phyloP scores from a whole-genome alignment of 805 yeast species.

The Lipomyces spencermartinsiae region DNA sequence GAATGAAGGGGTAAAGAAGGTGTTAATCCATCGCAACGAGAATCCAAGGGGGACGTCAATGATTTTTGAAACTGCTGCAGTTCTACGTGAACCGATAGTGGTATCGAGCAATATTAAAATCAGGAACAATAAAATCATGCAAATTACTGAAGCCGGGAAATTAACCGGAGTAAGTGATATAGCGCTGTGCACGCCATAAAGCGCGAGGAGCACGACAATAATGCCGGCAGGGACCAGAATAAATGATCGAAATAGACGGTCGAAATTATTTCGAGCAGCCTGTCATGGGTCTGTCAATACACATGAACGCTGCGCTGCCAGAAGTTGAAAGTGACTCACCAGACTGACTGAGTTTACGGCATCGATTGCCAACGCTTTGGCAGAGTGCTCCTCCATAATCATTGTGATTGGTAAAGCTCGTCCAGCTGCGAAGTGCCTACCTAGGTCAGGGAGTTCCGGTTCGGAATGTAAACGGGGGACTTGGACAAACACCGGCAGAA shows the following conservation, averaged over 20 bases:
- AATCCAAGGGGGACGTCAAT: slow-evolving; percentile 69
- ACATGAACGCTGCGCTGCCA: slow-evolving; percentile 38
- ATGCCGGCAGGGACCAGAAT: slow-evolving; percentile 58
- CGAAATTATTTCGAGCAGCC: slow-evolving; percentile 24
- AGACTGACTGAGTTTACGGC: slow-evolving; percentile 45
- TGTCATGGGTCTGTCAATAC: background rate
- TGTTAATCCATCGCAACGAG: slow-evolving; percentile 76
- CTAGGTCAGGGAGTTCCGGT: background rate
- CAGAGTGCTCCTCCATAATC: slow-evolving; percentile 12
- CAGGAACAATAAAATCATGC: slow-evolving; percentile 66
- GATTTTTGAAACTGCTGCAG: slow-evolving; percentile 26
- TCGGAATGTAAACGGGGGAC: no score
- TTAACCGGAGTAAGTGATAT: slow-evolving; percentile 55
- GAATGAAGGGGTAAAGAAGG: slow-evolving; percentile 79
- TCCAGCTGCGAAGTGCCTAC: background rate
- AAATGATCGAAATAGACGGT: slow-evolving; percentile 51
- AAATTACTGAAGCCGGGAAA: slow-evolving; percentile 74
- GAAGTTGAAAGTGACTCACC: slow-evolving; percentile 37
- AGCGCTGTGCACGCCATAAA: slow-evolving; percentile 61
- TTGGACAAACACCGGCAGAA: no score
- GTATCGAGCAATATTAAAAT: slow-evolving; percentile 51
- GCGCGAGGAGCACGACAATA: slow-evolving; percentile 51
- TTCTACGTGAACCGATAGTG: slow-evolving; percentile 48
- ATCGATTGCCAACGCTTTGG: slow-evolving; percentile 40
- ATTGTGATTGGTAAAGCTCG: background rate